These are phyloP conservation scores for Colletotrichum karsti DNA, from an alignment of 2,329 filamentous ascomycete species.

Conservation along the genomic window DNA sequence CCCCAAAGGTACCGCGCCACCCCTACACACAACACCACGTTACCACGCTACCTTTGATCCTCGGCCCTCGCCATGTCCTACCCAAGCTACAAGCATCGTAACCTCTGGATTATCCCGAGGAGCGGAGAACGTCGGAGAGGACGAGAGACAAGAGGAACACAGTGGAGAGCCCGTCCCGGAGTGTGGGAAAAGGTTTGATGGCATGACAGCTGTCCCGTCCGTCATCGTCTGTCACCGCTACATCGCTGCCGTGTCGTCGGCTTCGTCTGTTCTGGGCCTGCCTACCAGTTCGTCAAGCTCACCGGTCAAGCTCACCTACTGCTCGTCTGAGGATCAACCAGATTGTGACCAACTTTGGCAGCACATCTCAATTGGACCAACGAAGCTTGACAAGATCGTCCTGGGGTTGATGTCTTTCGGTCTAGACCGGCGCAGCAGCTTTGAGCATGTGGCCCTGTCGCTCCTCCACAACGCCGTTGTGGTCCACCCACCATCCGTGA, in stretches of 20 bases:
- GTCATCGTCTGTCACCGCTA: slow-evolving; percentile 19
- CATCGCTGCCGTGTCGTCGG: not conserved
- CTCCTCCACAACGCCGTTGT: slow-evolving; percentile 5
- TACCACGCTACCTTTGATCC: not conserved
- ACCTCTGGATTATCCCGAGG: slow-evolving; percentile 13
- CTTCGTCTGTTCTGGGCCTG: not conserved
- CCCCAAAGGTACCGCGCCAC: slow-evolving; percentile 10
- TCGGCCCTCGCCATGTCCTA: not conserved
- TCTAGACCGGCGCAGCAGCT: slow-evolving; percentile 18
- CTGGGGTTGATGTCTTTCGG: not conserved
- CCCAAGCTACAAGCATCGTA: slow-evolving; percentile 8
- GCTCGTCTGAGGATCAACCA: not conserved
- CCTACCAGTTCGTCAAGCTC: not conserved
- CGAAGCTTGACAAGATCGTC: slow-evolving; percentile 19
- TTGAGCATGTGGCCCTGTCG: slow-evolving; percentile 22
- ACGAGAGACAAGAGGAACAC: slow-evolving; percentile 8
- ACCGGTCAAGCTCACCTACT: not conserved
- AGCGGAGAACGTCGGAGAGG: not conserved
- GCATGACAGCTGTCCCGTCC: slow-evolving; percentile 11
- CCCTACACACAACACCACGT: not conserved
- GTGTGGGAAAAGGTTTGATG: slow-evolving; percentile 17
- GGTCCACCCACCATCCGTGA: slow-evolving; percentile 23
- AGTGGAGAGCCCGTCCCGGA: slow-evolving; percentile 5
- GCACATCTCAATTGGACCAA: not conserved
- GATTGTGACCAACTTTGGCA: not conserved